phyloP scores from a whole-genome alignment of 1,284 basidiomycete genomes.

The Microbotryum lychnidis-dioicae region DNA sequence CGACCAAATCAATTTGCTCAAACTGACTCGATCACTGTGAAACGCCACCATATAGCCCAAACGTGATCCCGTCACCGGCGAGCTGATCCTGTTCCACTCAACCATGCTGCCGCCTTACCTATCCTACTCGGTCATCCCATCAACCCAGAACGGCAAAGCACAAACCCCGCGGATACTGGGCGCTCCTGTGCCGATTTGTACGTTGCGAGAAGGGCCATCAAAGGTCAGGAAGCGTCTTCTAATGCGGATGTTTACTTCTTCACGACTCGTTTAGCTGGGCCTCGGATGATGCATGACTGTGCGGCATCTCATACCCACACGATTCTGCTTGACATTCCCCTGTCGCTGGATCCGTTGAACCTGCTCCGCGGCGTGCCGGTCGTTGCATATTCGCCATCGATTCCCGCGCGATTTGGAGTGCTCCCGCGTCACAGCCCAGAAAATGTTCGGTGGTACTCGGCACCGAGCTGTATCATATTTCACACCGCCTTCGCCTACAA shows the following conservation, averaged over 20 bases:
- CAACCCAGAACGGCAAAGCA: not conserved
- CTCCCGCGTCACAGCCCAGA: conserved; percentile 41
- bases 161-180: conserved; percentile 20
- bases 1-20: too few relatives aligned
- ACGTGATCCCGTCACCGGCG: conserved; percentile 45
- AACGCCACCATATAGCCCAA: conserved; percentile 36
- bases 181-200: conserved; percentile 23
- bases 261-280: conserved; percentile 34
- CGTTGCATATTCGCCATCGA: conserved; percentile 43
- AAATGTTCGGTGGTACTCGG: conserved; percentile 40
- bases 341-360: conserved; percentile 46
- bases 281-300: conserved; percentile 49
- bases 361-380: conserved; percentile 43
- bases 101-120: conserved; percentile 45
- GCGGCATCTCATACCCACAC: conserved; percentile 43
- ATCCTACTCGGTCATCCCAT: conserved; percentile 44
- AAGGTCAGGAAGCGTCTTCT: too few relatives aligned
- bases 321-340: conserved; percentile 46
- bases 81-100: conserved; percentile 44
- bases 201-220: conserved; percentile 4
- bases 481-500: conserved; percentile 46
- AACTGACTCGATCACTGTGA: not conserved
- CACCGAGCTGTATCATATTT: conserved; percentile 45
- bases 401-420: conserved; percentile 44
- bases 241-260: not conserved